A percentile compares a stretch with the other conserved stretches of the same genome.
Conservation (phyloP, 2,329 filamentous ascomycete genomes). For the Penicillium sp. region DNA sequence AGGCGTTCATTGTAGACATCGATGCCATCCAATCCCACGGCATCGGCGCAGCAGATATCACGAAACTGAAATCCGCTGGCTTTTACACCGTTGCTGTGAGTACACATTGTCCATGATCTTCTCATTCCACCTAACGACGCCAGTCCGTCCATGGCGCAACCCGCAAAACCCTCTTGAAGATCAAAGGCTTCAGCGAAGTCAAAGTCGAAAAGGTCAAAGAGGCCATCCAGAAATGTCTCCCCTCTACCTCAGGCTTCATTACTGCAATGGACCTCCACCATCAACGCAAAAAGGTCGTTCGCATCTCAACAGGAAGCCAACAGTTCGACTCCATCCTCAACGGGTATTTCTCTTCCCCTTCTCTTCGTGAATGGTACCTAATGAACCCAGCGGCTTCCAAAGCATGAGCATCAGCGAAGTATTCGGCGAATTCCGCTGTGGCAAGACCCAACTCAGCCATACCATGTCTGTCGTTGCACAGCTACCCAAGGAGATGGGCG, state of each 20-base stretch:
- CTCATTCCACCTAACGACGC: background rate
- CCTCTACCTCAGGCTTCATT: conserved; percentile 62
- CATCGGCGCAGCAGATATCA: conserved; percentile 66
- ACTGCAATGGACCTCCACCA: conserved; percentile 67
- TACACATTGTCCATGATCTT: background rate
- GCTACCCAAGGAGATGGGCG: conserved; percentile 59
- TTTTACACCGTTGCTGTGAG: conserved; percentile 65
- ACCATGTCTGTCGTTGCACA: conserved; percentile 68
- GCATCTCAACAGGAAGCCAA: conserved; percentile 70
- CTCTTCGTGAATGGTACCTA: background rate
- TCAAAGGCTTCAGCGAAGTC: conserved; percentile 70
- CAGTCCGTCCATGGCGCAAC: conserved; percentile 64
- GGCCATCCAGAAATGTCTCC: conserved; percentile 63
- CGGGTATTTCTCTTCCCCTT: conserved; percentile 47
- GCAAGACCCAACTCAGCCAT: conserved; percentile 70
- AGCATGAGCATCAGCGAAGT: conserved; percentile 68
- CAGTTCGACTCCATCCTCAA: conserved; percentile 66
- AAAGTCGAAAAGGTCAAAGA: conserved; percentile 74
- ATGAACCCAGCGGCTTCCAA: conserved; percentile 61
- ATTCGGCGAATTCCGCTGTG: conserved; percentile 54
- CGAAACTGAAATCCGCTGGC: conserved; percentile 64
- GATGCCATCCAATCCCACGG: conserved; percentile 68
- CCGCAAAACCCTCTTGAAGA: conserved; percentile 62
- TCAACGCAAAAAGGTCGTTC: conserved; percentile 63
- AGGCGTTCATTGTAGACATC: conserved; percentile 65